These are phyloP conservation scores for Plasmodium knowlesi DNA, from an alignment of 169 alveolate species.

Conservation along the genomic window DNA sequence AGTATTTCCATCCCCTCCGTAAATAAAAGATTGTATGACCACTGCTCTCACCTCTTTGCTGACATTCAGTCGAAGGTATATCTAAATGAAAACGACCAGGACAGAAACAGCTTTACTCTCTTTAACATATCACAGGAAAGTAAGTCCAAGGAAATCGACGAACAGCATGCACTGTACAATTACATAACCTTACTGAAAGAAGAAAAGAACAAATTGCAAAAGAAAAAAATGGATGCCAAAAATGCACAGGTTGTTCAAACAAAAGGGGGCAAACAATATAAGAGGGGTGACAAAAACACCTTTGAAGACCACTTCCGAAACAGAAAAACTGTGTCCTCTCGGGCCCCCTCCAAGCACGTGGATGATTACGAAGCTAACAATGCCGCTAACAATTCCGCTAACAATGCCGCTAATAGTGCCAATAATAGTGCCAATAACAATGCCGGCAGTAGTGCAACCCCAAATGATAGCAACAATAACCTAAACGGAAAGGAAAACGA, in stretches of 20 bases:
- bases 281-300: conserved; percentile 71
- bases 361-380: conserved; percentile 79
- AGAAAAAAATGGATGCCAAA: conserved; percentile 27
- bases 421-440: neutral
- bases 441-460: neutral
- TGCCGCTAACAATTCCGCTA: neutral
- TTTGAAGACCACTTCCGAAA: conserved; percentile 76
- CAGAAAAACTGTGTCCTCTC: conserved; percentile 76
- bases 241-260: neutral
- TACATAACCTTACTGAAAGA: conserved; percentile 64
- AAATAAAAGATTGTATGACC: conserved; percentile 57
- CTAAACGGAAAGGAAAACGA: neutral
- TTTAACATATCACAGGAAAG: conserved; percentile 54
- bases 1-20: conserved; percentile 38
- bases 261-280: conserved; percentile 55
- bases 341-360: conserved; percentile 85
- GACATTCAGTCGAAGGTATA: conserved; percentile 58
- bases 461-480: neutral
- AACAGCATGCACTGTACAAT: conserved; percentile 55
- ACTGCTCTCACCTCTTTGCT: conserved; percentile 63
- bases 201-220: conserved; percentile 41
- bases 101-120: conserved; percentile 27
- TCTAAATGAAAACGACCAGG: conserved; percentile 74
- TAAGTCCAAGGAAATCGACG: conserved; percentile 69
- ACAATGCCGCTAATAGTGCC: conserved; percentile 24